Evolutionary conservation across 345 rosid species (phyloP), one percentile per base, ranked within the genome.

Genomic region (Adansonia digitata): DNA sequence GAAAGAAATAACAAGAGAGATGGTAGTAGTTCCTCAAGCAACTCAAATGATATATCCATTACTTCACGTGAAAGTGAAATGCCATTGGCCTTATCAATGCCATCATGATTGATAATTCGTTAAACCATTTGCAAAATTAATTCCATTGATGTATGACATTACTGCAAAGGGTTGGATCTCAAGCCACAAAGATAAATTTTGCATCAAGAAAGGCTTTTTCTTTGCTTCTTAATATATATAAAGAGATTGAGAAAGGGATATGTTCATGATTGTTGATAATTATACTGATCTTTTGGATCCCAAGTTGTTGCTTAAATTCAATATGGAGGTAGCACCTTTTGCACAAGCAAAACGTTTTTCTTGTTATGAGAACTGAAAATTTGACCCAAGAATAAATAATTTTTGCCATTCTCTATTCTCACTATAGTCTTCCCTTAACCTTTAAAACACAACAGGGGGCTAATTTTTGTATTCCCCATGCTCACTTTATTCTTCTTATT

Each of bases 61-160:
- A 49, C 20, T 9, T 69, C 60, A 0, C 73, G n/a, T 31, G 73
- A 69, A 7, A 69, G 60, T 31, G 73, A 69, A 69, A 69, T 7
- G 39, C 60, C 73, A 18, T 69, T 69, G 42, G 73, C 59, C 22
- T 48, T 31, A 29, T 69, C 60, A 31, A 48, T 29, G 39, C 5
- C 24, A 4, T 55, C 64, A 2, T 56, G 56, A 70, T 64, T 11
- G 12, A 35, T n/a, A n/a, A 62, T 35, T n/a, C 12, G 42, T 26
- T n/a, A 46, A 37, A 37, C 5, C 17, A 20, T 63, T 37, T 9
- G 17, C 15, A n/a, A 8, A 4, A n/a, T 63, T 39, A 37, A 63
- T 63, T 37, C 67, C 7, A 37, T 1, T 5, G 26, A n/a, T 17
- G 24, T 12, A 35, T 34, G 15, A 4, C 26, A 62, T 9, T 43